Evolutionary conservation across 352 stramenopile species (phyloP), one percentile per base, ranked within the genome.

Genomic region (Phytopythium litorale): DNA sequence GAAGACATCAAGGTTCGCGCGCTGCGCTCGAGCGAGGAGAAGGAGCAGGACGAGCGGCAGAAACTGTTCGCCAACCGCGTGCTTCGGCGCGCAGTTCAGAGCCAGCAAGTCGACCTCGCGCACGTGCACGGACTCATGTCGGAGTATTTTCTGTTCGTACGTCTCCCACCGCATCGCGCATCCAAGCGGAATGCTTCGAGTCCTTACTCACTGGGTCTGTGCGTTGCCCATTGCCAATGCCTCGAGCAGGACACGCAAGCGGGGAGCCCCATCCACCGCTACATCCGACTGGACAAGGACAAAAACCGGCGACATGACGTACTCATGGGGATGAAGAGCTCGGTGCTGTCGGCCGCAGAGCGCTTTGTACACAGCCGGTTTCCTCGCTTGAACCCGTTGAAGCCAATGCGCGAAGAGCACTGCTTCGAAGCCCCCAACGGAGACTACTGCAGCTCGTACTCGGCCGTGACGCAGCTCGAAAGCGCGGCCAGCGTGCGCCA

Each of bases 351-450:
- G 15, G 62, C 68, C 21, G 68, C 68, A 25, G 65, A 68, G 25
- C 63, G 56, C 32, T 78, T 73, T 53, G n/a, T 78, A 15, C 48
- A 50, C 6, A 61, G 70, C 35, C 65, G 68, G 15, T 64, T 65
- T 13, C 62, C 68, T 7, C 54, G 62, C 13, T 46, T 76, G 7
- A 60, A 78, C 32, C 65, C 68, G 16, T 33, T 71, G 45, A 73
- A 73, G 28, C 67, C 67, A 1, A 73, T 73, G 64, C 48, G 63
- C 42, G 67, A 76, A 70, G 66, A 76, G 23, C 72, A 79, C 45
- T 62, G 64, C 38, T 75, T 70, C 28, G 64, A 75, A 46, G 57
- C 61, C 0, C 68, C 65, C 12, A 67, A 71, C 28, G 70, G 64
- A 1, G 63, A 76, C n/a, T 68, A 74, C 50, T 71, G 66, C 56